phyloP scores from a whole-genome alignment of 2,329 filamentous ascomycete species.

The Neopestalotiopsis clavispora region DNA sequence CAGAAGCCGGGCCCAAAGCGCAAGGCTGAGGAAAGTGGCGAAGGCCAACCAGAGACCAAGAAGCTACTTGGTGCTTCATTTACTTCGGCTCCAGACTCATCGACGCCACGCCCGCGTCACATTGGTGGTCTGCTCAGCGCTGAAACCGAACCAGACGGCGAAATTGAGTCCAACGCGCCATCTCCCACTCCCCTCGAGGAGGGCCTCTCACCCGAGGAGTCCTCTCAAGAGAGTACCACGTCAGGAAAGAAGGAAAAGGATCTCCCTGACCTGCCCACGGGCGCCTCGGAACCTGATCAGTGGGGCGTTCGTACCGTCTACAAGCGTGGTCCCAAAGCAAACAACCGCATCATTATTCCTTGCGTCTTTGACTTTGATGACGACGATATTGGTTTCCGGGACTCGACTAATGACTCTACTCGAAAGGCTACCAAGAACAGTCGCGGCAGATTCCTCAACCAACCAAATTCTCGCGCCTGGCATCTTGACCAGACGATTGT shows the following conservation, averaged over 20 bases:
- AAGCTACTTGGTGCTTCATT: slow-evolving; percentile 42
- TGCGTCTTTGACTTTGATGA: slow-evolving; percentile 52
- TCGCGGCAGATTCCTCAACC: slow-evolving; percentile 58
- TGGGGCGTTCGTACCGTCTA: slow-evolving; percentile 55
- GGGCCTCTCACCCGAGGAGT: slow-evolving; percentile 25
- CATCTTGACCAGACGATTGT: slow-evolving; percentile 60
- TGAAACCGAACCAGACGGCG: slow-evolving; percentile 36
- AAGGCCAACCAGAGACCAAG: slow-evolving; percentile 56
- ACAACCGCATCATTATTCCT: slow-evolving; percentile 60
- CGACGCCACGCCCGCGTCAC: slow-evolving; percentile 42
- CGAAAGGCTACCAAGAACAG: slow-evolving; percentile 58
- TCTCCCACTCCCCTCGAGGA: slow-evolving; percentile 32
- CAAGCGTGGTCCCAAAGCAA: slow-evolving; percentile 44
- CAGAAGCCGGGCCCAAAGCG: slow-evolving; percentile 48
- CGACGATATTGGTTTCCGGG: slow-evolving; percentile 63
- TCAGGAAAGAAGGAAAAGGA: slow-evolving; percentile 28
- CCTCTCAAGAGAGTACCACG: slow-evolving; percentile 28
- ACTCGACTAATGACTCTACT: slow-evolving; percentile 60
- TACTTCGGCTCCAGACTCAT: slow-evolving; percentile 34
- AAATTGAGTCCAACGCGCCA: slow-evolving; percentile 37
- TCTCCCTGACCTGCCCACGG: slow-evolving; percentile 42
- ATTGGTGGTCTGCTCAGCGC: slow-evolving; percentile 44
- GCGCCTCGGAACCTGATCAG: slow-evolving; percentile 53
- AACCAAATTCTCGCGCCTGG: slow-evolving; percentile 57
- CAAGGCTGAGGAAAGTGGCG: slow-evolving; percentile 54